These are phyloP conservation scores for Blastocystis sp. DNA, from an alignment of 352 stramenopile species.

Conservation along the genomic window DNA sequence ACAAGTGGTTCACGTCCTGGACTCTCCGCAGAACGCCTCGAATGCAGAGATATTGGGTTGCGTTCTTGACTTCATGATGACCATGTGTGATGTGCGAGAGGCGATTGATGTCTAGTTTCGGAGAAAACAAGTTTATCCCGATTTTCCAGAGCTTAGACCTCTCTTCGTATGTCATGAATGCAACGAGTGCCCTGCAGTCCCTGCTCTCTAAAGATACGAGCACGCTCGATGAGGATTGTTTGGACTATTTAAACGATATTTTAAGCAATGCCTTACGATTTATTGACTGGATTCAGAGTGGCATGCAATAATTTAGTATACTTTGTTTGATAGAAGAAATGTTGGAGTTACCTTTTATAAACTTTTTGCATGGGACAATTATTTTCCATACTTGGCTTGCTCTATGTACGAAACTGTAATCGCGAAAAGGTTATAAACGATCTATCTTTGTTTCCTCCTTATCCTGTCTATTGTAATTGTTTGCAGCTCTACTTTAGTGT, in stretches of 20 bases:
- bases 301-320: neutral
- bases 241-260: slow-evolving; percentile 39
- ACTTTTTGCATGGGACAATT: neutral
- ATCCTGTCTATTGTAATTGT: slow-evolving; percentile 3
- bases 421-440: neutral
- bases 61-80: slow-evolving; percentile 50
- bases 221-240: neutral
- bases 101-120: neutral
- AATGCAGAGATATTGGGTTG: slow-evolving; percentile 5
- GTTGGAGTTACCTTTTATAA: neutral
- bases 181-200: slow-evolving; percentile 14
- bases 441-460: slow-evolving; percentile 24
- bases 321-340: neutral
- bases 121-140: neutral
- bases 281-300: slow-evolving; percentile 41
- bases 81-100: neutral
- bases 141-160: neutral
- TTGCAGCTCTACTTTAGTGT: neutral
- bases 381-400: neutral
- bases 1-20: neutral
- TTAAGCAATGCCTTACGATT: slow-evolving; percentile 29
- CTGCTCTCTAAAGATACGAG: neutral
- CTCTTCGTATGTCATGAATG: neutral
- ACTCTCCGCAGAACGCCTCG: neutral
- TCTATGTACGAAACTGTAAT: slow-evolving; percentile 26